Conservation (phyloP, 2,329 filamentous ascomycete species). For the Fusarium coffeatum region DNA sequence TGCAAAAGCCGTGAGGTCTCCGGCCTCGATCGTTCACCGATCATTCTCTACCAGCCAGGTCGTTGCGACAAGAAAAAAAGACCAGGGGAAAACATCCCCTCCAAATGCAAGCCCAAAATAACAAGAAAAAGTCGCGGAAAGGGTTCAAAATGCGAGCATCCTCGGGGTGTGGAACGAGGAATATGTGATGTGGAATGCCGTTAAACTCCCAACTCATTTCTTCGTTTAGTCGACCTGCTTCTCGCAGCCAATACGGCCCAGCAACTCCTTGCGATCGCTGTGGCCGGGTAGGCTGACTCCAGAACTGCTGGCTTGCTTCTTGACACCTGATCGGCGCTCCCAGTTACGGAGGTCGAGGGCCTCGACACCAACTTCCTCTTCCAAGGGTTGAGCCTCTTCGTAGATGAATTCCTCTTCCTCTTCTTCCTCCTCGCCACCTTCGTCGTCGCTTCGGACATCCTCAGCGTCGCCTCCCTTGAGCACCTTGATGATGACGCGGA, state of each 20-base stretch:
- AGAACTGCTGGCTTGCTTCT: constrained; percentile 64
- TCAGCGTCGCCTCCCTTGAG: constrained; percentile 81
- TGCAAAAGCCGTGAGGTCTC: constrained; percentile 30
- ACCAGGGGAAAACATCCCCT: not conserved
- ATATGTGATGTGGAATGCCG: constrained; percentile 24
- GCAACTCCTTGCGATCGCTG: constrained; percentile 81
- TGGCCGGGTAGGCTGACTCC: constrained; percentile 76
- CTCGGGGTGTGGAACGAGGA: constrained; percentile 27
- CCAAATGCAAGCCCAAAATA: constrained; percentile 28
- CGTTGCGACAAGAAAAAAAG: constrained; percentile 18
- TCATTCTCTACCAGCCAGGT: constrained; percentile 18
- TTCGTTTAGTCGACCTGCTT: constrained; percentile 69
- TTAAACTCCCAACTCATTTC: constrained; percentile 36
- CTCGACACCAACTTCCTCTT: constrained; percentile 82
- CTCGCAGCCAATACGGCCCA: constrained; percentile 85
- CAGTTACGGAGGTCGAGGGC: constrained; percentile 73
- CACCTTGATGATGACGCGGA: constrained; percentile 84
- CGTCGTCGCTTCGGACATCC: constrained; percentile 86
- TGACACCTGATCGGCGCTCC: constrained; percentile 67
- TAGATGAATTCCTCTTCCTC: constrained; percentile 66
- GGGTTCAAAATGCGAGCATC: constrained; percentile 24
- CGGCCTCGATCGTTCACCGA: constrained; percentile 20
- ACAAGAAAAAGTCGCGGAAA: constrained; percentile 7
- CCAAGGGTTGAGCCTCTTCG: constrained; percentile 68
- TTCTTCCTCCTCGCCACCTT: constrained; percentile 73